Base-by-base conservation (phyloP, 2,329 filamentous ascomycete species). In the Fragosphaeria purpurea region DNA sequence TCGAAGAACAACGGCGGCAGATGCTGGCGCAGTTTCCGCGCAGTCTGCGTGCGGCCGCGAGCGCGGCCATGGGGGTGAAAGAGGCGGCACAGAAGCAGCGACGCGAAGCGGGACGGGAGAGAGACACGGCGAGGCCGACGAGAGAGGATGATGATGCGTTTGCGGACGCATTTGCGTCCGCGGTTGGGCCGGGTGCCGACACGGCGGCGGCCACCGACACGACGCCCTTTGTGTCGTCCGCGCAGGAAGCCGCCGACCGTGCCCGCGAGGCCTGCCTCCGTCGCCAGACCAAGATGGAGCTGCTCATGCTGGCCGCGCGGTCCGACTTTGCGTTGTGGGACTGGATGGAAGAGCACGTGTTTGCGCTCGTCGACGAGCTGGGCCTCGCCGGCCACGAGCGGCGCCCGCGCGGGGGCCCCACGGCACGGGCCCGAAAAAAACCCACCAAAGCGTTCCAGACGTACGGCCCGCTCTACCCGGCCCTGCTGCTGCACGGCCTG, bases 291-390 rank as follows among this genome's bases (percentile, higher is more conserved):
- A 43, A 46, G 39, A 50, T 88, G 7, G 74, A 78, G 54, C 55
- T 57, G 6, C 59, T 77, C 40, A 76, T 90, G 67, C 64, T 68
- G 9, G 62, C 59, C 2, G 81, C 81, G 13, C 57, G 68, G 52
- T 78, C 78, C 0, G 86, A 90, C 57, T 66, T 73, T 22, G 77
- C 79, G 47, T 69, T 88, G 8, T 89, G 85, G 84, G 63, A 77
- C 6, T 64, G 84, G 4, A 70, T 90, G 61, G 79, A 87, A 54
- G 62, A 68, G 5, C 76, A 88, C 47, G 80, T 89, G 10, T 86
- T 89, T 57, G 70, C 73, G 1, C 65, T 82, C 55, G 74, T 83
- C 0, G 61, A 65, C 4, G 74, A 69, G 52, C 65, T 88, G 4
- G 52, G 53, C 4, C 33, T 57, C 7, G 38, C 8, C 38, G 22